These are phyloP conservation scores for Calonectria henricotiae DNA, from an alignment of 2,329 filamentous ascomycete species.

Conservation along the genomic window DNA sequence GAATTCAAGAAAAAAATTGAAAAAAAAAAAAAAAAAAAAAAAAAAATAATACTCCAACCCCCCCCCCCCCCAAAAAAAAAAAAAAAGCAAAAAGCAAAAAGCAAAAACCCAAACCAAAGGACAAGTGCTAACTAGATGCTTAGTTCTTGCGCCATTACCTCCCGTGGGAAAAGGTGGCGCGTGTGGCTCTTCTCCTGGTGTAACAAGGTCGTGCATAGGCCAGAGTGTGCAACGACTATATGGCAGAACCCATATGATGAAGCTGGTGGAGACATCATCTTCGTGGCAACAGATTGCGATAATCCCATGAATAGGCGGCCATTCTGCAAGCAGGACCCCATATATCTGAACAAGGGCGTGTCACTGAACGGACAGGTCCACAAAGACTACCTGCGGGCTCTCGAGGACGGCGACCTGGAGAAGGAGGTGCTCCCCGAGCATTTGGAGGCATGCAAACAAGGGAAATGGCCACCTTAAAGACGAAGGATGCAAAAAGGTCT, in stretches of 20 bases:
- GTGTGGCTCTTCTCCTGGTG: slow-evolving; percentile 8
- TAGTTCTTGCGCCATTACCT: slow-evolving; percentile 18
- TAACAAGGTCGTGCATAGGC: neutral
- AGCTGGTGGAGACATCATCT: slow-evolving; percentile 16
- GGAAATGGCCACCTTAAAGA: neutral
- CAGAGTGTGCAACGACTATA: slow-evolving; percentile 17
- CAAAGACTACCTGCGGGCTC: slow-evolving; percentile 1
- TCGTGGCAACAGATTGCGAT: slow-evolving; percentile 28
- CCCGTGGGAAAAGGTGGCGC: neutral
- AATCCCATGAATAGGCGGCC: neutral
- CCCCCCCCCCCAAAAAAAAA: too few relatives aligned
- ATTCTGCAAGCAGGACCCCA: slow-evolving; percentile 31
- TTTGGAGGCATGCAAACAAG: neutral
- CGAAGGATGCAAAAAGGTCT: too few relatives aligned
- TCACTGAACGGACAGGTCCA: slow-evolving; percentile 1
- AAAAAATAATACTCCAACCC: too few relatives aligned
- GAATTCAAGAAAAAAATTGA: too few relatives aligned
- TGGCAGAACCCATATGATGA: neutral
- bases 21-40: too few relatives aligned
- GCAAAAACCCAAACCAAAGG: too few relatives aligned
- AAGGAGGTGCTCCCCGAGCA: slow-evolving; percentile 1
- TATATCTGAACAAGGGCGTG: slow-evolving; percentile 24
- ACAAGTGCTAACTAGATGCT: neutral
- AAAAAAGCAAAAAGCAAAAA: too few relatives aligned
- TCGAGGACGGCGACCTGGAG: neutral